Conservation (phyloP, 768 basidiomycete species). For the Imleria badia region DNA sequence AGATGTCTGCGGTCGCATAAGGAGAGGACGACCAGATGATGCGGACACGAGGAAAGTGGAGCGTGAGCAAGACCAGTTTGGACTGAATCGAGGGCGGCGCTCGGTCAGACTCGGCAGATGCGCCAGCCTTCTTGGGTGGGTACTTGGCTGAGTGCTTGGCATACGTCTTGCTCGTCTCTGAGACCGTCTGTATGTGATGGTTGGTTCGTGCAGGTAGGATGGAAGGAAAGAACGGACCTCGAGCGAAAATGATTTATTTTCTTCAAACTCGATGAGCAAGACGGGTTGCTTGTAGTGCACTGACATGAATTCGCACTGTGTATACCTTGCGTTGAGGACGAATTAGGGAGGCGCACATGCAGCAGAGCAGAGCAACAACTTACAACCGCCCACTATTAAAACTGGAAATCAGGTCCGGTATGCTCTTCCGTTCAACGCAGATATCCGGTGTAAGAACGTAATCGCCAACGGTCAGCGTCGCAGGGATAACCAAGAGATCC, state of each 20-base stretch:
- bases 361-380: conserved; percentile 34
- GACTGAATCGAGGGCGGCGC: conserved; percentile 69
- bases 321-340: conserved; percentile 58
- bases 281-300: conserved; percentile 94
- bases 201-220: neutral
- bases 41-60: conserved; percentile 87
- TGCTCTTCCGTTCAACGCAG: conserved; percentile 93
- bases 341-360: neutral
- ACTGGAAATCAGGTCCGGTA: conserved; percentile 89
- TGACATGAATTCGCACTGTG: conserved; percentile 97
- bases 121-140: conserved; percentile 46
- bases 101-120: conserved; percentile 27
- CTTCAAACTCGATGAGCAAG: conserved; percentile 94
- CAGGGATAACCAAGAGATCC: conserved; percentile 77
- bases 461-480: conserved; percentile 92
- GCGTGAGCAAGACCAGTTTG: conserved; percentile 87
- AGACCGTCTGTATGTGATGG: conserved; percentile 46
- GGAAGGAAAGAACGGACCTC: conserved; percentile 51
- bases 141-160: conserved; percentile 59
- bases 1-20: conserved; percentile 87
- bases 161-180: conserved; percentile 62
- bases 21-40: conserved; percentile 99
- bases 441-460: conserved; percentile 95
- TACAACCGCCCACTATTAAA: conserved; percentile 93
- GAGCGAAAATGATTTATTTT: conserved; percentile 92